Conservation (phyloP, 1,139 yeast species). For the Diutina ranongensis region DNA sequence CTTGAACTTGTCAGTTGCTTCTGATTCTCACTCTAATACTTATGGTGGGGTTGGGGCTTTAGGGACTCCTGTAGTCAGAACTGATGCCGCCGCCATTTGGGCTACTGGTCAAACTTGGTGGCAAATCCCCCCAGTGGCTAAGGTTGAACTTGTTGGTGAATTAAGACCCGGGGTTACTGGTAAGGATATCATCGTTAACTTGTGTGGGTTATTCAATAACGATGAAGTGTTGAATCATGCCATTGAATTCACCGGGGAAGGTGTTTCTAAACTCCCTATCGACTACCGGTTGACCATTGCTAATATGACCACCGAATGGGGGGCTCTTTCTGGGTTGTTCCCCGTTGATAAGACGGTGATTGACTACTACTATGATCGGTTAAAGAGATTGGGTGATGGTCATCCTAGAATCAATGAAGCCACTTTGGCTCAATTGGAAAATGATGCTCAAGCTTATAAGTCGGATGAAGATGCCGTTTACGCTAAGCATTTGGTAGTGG, state of each 20-base stretch:
- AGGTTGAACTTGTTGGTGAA: slow-evolving; percentile 73
- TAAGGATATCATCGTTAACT: slow-evolving; percentile 90
- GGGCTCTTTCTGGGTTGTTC: slow-evolving; percentile 92
- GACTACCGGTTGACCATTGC: slow-evolving; percentile 95
- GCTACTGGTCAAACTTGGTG: slow-evolving; percentile 99
- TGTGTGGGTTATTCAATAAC: slow-evolving; percentile 89
- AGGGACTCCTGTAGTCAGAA: slow-evolving; percentile 96
- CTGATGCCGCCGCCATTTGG: slow-evolving; percentile 99
- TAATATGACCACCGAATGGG: slow-evolving; percentile 99
- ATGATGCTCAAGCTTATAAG: slow-evolving; percentile 23
- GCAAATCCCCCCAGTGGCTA: slow-evolving; percentile 99
- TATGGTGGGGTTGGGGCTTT: slow-evolving; percentile 94
- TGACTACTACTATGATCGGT: slow-evolving; percentile 65
- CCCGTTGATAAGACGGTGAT: slow-evolving; percentile 78
- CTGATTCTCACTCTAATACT: slow-evolving; percentile 95
- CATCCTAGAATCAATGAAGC: slow-evolving; percentile 74
- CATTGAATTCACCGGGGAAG: slow-evolving; percentile 89
- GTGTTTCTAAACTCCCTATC: slow-evolving; percentile 58
- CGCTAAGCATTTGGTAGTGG: slow-evolving; percentile 78
- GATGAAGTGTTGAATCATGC: slow-evolving; percentile 97
- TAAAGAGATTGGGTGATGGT: slow-evolving; percentile 56
- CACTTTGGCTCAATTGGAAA: slow-evolving; percentile 39
- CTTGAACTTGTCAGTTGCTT: slow-evolving; percentile 83
- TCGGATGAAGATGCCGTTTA: slow-evolving; percentile 65
- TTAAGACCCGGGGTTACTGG: slow-evolving; percentile 87